Percentiles rank a stretch among this genome's conserved stretches.
Conservation (phyloP, 768 basidiomycete species). For the Termitomyces heimii region DNA sequence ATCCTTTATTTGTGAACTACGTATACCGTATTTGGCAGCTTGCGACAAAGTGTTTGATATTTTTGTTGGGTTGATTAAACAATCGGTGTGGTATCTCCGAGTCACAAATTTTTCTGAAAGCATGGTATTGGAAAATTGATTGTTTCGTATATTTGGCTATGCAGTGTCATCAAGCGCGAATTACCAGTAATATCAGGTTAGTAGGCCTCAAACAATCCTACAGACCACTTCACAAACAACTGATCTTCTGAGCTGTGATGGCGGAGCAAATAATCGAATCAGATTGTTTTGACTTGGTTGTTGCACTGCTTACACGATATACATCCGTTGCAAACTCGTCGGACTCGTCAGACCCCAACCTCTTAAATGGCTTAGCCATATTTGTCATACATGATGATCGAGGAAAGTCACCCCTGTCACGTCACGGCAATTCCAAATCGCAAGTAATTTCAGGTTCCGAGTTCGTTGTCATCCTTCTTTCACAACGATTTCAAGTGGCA, state of each 20-base stretch:
- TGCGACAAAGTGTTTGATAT: neutral
- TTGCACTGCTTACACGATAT: neutral
- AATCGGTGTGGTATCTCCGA: neutral
- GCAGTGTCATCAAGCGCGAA: neutral
- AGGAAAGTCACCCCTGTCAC: slow-evolving; percentile 12
- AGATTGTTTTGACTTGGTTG: neutral
- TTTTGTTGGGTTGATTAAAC: neutral
- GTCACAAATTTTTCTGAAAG: neutral
- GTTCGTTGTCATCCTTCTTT: slow-evolving; percentile 13
- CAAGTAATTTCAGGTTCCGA: slow-evolving; percentile 14
- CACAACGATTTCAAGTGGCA: slow-evolving; percentile 2
- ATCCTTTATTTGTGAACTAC: slow-evolving; percentile 20
- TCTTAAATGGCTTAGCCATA: neutral
- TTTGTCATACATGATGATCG: slow-evolving; percentile 10
- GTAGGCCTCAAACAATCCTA: too few species aligned
- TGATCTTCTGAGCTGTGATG: neutral
- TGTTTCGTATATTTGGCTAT: neutral
- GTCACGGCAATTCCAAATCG: slow-evolving; percentile 12
- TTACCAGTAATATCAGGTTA: neutral
- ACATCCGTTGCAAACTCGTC: too few species aligned
- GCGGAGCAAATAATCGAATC: neutral
- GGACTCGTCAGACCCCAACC: neutral
- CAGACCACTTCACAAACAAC: neutral
- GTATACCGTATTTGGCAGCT: slow-evolving; percentile 29
- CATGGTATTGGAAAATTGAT: neutral